Evolutionary conservation across 2,329 filamentous ascomycete species (phyloP).

Genomic region (Xylariaceae sp.): DNA sequence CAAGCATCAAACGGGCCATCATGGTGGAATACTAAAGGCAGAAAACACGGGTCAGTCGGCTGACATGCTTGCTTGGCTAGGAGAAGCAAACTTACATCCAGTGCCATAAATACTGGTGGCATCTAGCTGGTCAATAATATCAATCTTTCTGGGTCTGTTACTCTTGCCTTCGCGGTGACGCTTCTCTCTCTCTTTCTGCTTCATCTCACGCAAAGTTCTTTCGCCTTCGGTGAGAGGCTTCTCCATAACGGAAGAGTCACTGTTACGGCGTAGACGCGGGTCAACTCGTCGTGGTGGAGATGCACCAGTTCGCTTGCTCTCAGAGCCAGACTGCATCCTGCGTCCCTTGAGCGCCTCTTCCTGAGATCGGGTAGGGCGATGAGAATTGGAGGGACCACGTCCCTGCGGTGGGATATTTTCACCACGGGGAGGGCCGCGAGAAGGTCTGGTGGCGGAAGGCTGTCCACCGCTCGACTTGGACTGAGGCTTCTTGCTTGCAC

Average conservation of each 20-base stretch:
- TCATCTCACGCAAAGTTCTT: constrained; percentile 45
- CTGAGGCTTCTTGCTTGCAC: constrained; percentile 33
- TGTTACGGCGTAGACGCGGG: constrained; percentile 64
- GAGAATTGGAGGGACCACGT: constrained; percentile 43
- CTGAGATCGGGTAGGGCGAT: constrained; percentile 60
- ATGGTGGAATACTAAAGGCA: constrained; percentile 77
- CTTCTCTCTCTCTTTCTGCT: constrained; percentile 49
- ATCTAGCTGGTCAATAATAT: constrained; percentile 94
- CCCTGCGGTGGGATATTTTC: constrained; percentile 47
- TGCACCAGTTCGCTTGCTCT: constrained; percentile 32
- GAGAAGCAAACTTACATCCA: constrained; percentile 60
- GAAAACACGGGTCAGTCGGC: constrained; percentile 6
- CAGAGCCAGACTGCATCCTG: constrained; percentile 33
- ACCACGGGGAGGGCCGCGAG: constrained; percentile 37
- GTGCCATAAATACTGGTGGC: constrained; percentile 93
- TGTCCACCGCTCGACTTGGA: constrained; percentile 28
- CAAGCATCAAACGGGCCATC: constrained; percentile 96
- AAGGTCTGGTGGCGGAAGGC: constrained; percentile 36
- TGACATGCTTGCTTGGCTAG: background rate
- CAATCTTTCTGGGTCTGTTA: constrained; percentile 50
- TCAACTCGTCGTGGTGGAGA: constrained; percentile 39
- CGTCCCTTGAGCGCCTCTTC: constrained; percentile 57
- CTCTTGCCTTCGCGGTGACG: constrained; percentile 50
- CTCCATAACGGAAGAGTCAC: constrained; percentile 69
- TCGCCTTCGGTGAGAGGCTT: constrained; percentile 56